These are phyloP conservation scores for Symbiodinium pilosum DNA, from an alignment of 73 alveolate species.

Conservation along the genomic window DNA sequence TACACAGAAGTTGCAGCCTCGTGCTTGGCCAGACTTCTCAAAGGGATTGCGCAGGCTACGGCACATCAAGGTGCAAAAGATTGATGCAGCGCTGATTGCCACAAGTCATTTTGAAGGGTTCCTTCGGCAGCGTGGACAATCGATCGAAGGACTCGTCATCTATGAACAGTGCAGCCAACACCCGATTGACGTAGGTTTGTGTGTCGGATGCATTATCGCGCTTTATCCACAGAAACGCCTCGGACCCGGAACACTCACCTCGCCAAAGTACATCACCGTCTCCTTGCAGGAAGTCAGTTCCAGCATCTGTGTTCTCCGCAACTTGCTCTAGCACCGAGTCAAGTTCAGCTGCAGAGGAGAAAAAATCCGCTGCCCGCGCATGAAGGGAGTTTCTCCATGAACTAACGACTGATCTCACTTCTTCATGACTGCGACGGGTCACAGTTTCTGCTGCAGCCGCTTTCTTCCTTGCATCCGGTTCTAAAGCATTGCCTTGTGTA, in stretches of 20 bases:
- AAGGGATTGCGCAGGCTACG: no score
- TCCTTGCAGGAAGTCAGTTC: slow-evolving; percentile 20
- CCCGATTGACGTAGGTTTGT: slow-evolving; percentile 52
- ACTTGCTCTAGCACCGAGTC: not conserved
- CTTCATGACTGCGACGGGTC: not conserved
- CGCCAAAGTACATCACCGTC: slow-evolving; percentile 56
- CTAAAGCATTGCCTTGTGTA: no score
- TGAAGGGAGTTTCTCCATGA: slow-evolving; percentile 3
- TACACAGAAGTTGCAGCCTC: no score
- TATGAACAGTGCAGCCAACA: slow-evolving; percentile 59
- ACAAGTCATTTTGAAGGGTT: slow-evolving; percentile 57
- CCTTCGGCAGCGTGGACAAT: slow-evolving; percentile 54
- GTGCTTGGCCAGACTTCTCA: no score
- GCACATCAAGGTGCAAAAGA: not conserved
- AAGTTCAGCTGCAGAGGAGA: not conserved
- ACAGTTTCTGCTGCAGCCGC: no score
- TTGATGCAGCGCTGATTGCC: slow-evolving; percentile 30
- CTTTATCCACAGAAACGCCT: slow-evolving; percentile 28
- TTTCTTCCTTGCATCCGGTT: not conserved
- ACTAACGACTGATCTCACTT: not conserved
- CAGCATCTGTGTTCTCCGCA: slow-evolving; percentile 28
- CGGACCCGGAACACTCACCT: slow-evolving; percentile 27
- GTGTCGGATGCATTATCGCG: slow-evolving; percentile 37
- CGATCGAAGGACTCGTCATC: slow-evolving; percentile 71
- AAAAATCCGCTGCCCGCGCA: slow-evolving; percentile 33